Conservation (phyloP, 1,139 yeast species). For the Sugiyamaella xylanicola region DNA sequence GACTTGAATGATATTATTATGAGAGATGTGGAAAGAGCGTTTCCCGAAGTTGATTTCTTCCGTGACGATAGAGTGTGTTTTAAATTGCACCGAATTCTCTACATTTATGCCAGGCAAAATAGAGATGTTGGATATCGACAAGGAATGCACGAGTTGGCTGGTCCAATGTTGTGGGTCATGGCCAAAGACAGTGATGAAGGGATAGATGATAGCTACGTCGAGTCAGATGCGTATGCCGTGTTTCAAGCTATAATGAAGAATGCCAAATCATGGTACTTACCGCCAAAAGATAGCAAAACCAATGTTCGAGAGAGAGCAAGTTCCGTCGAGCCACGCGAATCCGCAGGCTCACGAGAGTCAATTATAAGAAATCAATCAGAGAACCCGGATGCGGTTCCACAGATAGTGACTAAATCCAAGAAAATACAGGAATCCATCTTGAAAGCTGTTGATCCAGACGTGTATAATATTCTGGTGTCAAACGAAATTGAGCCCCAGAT, state of each 20-base stretch:
- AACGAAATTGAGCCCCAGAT: slow-evolving; percentile 58
- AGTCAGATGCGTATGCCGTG: slow-evolving; percentile 39
- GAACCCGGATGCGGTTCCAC: slow-evolving; percentile 30
- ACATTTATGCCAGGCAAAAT: slow-evolving; percentile 56
- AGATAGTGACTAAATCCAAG: slow-evolving; percentile 38
- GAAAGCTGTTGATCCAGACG: slow-evolving; percentile 43
- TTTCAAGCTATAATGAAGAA: slow-evolving; percentile 41
- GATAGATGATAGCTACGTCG: slow-evolving; percentile 24
- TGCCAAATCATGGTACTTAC: slow-evolving; percentile 39
- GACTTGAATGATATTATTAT: slow-evolving; percentile 37
- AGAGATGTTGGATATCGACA: slow-evolving; percentile 58
- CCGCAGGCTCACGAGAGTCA: neutral
- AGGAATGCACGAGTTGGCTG: slow-evolving; percentile 64
- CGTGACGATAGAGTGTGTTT: slow-evolving; percentile 40
- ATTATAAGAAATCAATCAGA: neutral
- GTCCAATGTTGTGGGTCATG: slow-evolving; percentile 46
- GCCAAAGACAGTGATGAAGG: slow-evolving; percentile 16
- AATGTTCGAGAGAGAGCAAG: neutral
- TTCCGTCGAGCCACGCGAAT: neutral
- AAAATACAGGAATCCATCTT: slow-evolving; percentile 44
- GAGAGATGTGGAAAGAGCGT: slow-evolving; percentile 58
- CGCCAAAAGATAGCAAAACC: slow-evolving; percentile 14
- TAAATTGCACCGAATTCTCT: slow-evolving; percentile 50
- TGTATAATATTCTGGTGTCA: slow-evolving; percentile 43
- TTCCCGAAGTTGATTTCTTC: slow-evolving; percentile 58